A percentile compares a stretch with the other conserved stretches of the same genome.
Conservation (phyloP, 148 eudicot genomes). For the Cornus kousa region DNA sequence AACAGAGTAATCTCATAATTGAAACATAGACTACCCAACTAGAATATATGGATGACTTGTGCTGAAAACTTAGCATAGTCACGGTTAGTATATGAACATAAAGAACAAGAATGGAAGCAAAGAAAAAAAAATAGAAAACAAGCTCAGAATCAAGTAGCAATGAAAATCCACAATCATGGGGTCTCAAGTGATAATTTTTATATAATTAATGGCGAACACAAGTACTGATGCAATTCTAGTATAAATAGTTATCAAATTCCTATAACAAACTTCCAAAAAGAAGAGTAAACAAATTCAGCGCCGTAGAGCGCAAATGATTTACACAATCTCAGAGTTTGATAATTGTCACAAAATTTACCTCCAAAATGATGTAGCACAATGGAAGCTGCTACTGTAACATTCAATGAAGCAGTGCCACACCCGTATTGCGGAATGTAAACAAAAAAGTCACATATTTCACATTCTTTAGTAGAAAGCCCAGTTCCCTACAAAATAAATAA, state of each 20-base stretch:
- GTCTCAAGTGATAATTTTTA: neutral
- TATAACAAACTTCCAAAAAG: neutral
- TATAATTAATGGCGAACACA: neutral
- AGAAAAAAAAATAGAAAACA: neutral
- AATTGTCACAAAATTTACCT: slow-evolving; percentile 37
- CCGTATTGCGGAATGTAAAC: slow-evolving; percentile 97
- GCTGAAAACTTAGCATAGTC: neutral
- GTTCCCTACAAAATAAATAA: slow-evolving; percentile 55
- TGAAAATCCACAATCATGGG: neutral
- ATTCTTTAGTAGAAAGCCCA: slow-evolving; percentile 86
- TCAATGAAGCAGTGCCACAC: slow-evolving; percentile 94
- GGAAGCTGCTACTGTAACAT: slow-evolving; percentile 96
- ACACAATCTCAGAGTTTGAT: neutral
- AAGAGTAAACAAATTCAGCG: neutral
- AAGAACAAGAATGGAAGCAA: neutral
- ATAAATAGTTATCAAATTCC: no score
- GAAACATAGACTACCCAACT: neutral
- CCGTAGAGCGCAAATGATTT: neutral
- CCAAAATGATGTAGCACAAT: slow-evolving; percentile 92
- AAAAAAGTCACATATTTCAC: slow-evolving; percentile 92
- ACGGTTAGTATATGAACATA: neutral
- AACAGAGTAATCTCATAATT: neutral
- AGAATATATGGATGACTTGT: neutral
- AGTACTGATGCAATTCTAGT: neutral
- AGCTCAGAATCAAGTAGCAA: neutral